Evolutionary conservation across 2,329 filamentous ascomycete species (phyloP).

Genomic region (Clarireedia homoeocarpa): DNA sequence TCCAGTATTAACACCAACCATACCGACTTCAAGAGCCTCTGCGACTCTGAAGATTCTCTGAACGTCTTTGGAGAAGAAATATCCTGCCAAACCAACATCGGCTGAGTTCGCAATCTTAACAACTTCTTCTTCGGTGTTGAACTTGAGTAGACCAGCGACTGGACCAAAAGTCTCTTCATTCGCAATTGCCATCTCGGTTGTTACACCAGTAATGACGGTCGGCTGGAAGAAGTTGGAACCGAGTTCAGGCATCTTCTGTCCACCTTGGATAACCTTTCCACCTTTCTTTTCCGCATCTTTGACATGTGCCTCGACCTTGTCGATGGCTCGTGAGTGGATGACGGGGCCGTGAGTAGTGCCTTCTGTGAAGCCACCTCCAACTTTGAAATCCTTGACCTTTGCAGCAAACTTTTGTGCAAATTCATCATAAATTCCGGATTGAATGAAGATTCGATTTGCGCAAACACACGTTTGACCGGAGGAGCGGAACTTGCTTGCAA

Average conservation of each 20-base stretch:
- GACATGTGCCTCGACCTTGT: conserved; percentile 74
- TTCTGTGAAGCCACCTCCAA: conserved; percentile 65
- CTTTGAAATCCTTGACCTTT: conserved; percentile 66
- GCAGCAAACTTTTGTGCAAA: conserved; percentile 63
- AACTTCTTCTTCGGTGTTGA: conserved; percentile 83
- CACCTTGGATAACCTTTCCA: conserved; percentile 66
- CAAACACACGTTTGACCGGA: conserved; percentile 95
- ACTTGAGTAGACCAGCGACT: conserved; percentile 82
- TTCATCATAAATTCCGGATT: conserved; percentile 67
- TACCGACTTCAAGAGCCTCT: conserved; percentile 71
- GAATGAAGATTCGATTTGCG: conserved; percentile 76
- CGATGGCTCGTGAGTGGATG: conserved; percentile 75
- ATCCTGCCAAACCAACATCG: conserved; percentile 84
- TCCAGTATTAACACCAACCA: conserved; percentile 80
- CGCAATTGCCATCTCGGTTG: conserved; percentile 72
- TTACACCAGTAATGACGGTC: conserved; percentile 86
- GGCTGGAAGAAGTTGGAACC: conserved; percentile 84
- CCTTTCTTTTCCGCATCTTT: conserved; percentile 72
- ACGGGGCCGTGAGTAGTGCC: conserved; percentile 72
- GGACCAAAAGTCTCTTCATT: conserved; percentile 93
- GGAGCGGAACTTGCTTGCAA: conserved; percentile 85
- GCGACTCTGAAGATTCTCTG: conserved; percentile 53
- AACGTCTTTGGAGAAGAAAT: conserved; percentile 73
- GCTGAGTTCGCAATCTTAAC: conserved; percentile 72
- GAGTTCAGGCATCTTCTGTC: conserved; percentile 63